phyloP scores from a whole-genome alignment of 2,329 filamentous ascomycete species.

The Ustulina deusta region DNA sequence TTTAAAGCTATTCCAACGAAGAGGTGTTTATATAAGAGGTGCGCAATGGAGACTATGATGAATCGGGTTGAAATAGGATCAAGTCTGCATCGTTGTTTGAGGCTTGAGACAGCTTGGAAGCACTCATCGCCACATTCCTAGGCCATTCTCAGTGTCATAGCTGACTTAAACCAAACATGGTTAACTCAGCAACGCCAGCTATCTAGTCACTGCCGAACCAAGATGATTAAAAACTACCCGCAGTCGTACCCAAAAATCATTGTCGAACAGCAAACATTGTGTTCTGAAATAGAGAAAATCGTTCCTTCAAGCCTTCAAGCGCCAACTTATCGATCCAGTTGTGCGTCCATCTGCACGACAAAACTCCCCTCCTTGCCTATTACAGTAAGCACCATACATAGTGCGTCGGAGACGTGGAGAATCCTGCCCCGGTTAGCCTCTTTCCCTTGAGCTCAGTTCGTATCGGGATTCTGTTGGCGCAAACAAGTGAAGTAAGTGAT shows the following conservation, averaged over 20 bases:
- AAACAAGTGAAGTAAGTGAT: constrained; percentile 26
- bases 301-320: not conserved
- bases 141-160: not conserved
- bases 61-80: not conserved
- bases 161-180: constrained; percentile 4
- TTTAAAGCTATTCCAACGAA: not conserved
- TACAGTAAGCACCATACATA: not conserved
- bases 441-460: constrained; percentile 1
- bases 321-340: not conserved
- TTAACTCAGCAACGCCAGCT: constrained; percentile 5
- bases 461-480: no score
- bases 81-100: not conserved
- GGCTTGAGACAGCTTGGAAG: constrained; percentile 11
- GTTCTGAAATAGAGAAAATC: not conserved
- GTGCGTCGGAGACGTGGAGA: constrained; percentile 12
- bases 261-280: not conserved
- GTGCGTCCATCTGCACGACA: constrained; percentile 9
- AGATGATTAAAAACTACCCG: not conserved
- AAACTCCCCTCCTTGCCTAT: constrained; percentile 4
- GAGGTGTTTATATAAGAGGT: constrained; percentile 7
- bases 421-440: not conserved
- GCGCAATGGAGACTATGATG: not conserved
- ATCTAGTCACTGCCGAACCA: not conserved
- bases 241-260: not conserved
- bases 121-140: constrained; percentile 16